Conservation (phyloP, 2,329 filamentous ascomycete species). For the Plectosphaerella cucumerina region DNA sequence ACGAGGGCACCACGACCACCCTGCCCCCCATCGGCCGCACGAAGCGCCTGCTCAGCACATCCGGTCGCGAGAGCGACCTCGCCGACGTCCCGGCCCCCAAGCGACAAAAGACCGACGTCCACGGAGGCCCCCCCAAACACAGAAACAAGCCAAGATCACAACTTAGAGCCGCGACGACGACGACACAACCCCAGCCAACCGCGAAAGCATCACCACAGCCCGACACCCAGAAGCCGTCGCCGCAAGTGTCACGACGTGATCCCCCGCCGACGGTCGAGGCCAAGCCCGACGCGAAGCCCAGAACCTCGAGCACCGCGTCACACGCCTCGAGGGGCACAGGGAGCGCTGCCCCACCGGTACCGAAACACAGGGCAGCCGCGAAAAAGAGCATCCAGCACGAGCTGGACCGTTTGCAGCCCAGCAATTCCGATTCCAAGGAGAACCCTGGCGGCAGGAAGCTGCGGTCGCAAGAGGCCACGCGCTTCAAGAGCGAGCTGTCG, state of each 20-base stretch:
- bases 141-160: constrained; percentile 12
- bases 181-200: constrained; percentile 6
- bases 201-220: not conserved
- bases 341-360: constrained; percentile 23
- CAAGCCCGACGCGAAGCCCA: constrained; percentile 3
- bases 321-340: constrained; percentile 17
- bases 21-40: constrained; percentile 32
- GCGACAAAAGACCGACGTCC: constrained; percentile 43
- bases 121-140: constrained; percentile 33
- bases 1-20: constrained; percentile 25
- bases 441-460: constrained; percentile 70
- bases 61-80: constrained; percentile 39
- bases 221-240: constrained; percentile 1
- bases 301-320: constrained; percentile 3
- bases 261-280: constrained; percentile 5
- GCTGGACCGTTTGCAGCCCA: constrained; percentile 51
- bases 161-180: constrained; percentile 12
- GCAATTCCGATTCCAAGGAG: constrained; percentile 37
- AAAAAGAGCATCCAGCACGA: constrained; percentile 60
- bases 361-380: constrained; percentile 54
- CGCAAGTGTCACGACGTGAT: constrained; percentile 6
- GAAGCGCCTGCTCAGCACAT: constrained; percentile 44
- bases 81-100: constrained; percentile 42
- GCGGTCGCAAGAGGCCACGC: constrained; percentile 78
- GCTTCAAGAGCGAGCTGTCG: constrained; percentile 87